Base-by-base conservation (phyloP, 2,329 filamentous ascomycete species). In the Stagonosporopsis rhizophila region DNA sequence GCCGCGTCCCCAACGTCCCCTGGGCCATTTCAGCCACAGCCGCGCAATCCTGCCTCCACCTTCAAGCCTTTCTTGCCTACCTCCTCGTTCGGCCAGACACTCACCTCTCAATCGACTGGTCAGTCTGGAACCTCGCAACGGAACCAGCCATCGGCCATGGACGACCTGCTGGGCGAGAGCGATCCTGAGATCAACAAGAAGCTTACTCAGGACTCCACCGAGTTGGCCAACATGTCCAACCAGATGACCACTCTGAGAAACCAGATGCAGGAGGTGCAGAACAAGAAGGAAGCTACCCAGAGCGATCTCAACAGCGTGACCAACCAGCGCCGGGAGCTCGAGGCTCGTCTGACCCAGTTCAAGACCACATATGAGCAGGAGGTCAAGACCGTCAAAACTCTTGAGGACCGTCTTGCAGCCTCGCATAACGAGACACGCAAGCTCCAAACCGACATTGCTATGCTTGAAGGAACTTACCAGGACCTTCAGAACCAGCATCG, bases 41-140 rank as follows among this genome's bases (percentile, higher is more conserved):
- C 74, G 19, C 72, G 75, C 9, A 75, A 68, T 75, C 73, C 74
- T 30, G 69, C 78, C 14, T 80, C 80, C 17, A 83, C 83, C 1
- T 96, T 97, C 79, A 96, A 92, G 78, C 92, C 93, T 1, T 99
- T 99, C 76, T 80, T 95, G 40, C 95, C 95, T 0, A 92, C 92
- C 0, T 98, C 95, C 1, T 90, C 91, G 0, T 99, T 98, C 76
- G 95, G 95, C 6, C 89, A 93, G 68, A 89, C 87, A 27, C 80
- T 98, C 58, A 88, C 89, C 22, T 83, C 88, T 1, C 91, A 96
- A 64, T 83, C 84, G 23, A 96, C 92, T 8, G 92, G 92, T 20
- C 86, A 80, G 28, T 85, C 82, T 5, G 72, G 69, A 14, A 81
- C 82, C 17, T 61, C 66, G 19, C 68, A 75, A 41, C 68, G 60